These are phyloP conservation scores for Dryadomyces quercus-mongolicae DNA, from an alignment of 2,329 filamentous ascomycete species.

Conservation along the genomic window DNA sequence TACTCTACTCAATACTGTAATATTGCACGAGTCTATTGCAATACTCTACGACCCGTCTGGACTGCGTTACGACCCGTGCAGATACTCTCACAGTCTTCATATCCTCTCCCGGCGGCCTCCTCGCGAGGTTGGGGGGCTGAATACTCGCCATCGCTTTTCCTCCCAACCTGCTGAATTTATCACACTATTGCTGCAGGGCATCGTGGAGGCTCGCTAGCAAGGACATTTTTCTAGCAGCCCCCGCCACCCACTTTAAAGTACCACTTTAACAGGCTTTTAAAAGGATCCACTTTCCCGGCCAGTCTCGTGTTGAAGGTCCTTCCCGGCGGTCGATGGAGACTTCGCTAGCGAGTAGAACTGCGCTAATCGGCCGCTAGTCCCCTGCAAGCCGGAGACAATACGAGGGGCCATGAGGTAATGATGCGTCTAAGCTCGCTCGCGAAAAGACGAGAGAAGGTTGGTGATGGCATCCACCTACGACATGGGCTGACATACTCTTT, in stretches of 20 bases:
- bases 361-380: neutral
- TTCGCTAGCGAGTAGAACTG: neutral
- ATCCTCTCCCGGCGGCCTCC: too few relatives aligned
- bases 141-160: neutral
- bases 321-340: neutral
- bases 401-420: slow-evolving; percentile 1
- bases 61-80: too few relatives aligned
- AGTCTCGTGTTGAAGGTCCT: neutral
- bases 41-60: too few relatives aligned
- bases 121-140: neutral
- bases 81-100: too few relatives aligned
- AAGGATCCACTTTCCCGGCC: neutral
- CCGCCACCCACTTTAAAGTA: neutral
- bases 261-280: neutral
- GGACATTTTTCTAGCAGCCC: neutral
- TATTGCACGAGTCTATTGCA: too few relatives aligned
- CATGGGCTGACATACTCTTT: neutral
- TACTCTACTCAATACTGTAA: too few relatives aligned
- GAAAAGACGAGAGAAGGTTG: slow-evolving; percentile 1
- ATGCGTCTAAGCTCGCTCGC: neutral
- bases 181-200: neutral
- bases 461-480: neutral
- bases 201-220: neutral
- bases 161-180: slow-evolving; percentile 1
- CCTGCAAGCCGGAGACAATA: neutral